Percentiles rank a stretch among this genome's conserved stretches.
Evolutionary conservation across 331 rosid species (phyloP).

Genomic region (Prunus yedoensis): DNA sequence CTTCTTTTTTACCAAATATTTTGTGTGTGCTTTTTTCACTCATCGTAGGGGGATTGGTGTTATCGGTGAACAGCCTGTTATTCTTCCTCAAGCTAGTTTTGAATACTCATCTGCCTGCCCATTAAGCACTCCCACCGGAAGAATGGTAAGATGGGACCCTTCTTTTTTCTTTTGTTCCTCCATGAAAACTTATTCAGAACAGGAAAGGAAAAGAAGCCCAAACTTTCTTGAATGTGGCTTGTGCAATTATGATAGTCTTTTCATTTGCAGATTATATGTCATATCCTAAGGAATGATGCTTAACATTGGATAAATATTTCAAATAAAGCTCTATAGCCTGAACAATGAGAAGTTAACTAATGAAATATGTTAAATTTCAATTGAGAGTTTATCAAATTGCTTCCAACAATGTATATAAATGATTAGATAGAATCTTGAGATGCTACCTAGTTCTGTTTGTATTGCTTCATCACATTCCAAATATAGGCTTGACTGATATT

Average conservation of each 20-base stretch:
- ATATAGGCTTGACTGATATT: not conserved
- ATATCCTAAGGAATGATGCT: not conserved
- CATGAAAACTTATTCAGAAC: not conserved
- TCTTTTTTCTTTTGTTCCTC: slow-evolving; percentile 11
- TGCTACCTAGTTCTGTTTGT: not conserved
- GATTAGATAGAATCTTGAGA: not conserved
- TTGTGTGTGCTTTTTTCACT: slow-evolving; percentile 16
- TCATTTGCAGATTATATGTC: not conserved
- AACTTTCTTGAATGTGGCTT: not conserved
- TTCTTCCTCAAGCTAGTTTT: slow-evolving; percentile 80
- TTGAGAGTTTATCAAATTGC: not conserved
- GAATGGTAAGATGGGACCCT: slow-evolving; percentile 65
- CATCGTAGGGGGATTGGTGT: slow-evolving; percentile 83
- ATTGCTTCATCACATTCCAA: not conserved
- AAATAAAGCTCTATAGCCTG: not conserved
- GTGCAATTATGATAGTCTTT: not conserved
- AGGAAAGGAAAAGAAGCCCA: not conserved
- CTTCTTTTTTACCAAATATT: not conserved
- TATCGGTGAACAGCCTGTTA: slow-evolving; percentile 90
- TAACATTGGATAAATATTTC: not conserved
- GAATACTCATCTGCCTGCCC: slow-evolving; percentile 98
- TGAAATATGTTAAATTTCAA: not conserved
- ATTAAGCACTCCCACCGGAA: slow-evolving; percentile 71
- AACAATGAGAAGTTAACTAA: not conserved
- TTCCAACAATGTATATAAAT: not conserved